Base-by-base conservation (phyloP, 352 stramenopile genomes). In the Elongisporangium prolatum region DNA sequence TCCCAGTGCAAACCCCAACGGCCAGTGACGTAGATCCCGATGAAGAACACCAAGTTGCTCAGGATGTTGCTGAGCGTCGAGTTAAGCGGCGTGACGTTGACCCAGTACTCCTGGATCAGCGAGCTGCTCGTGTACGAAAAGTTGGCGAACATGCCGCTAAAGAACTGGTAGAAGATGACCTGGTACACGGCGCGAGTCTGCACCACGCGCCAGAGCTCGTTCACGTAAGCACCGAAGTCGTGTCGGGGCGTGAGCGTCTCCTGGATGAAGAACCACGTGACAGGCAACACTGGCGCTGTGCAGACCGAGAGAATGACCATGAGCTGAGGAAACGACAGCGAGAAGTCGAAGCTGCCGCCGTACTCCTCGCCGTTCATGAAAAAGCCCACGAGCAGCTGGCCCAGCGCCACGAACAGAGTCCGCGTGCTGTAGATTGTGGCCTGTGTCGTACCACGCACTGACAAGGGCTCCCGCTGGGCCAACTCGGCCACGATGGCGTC, bases 321-420 rank as follows among this genome's bases (percentile, higher is more conserved):
- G 1, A 86, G 56, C 20, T 65, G 21, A 21, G 68, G 69, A 40
- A 85, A 81, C 37, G 48, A 64, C 2, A 89, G 55, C 22, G 66
- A 66, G 28, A 72, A 82, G 55, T 69, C 56, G 49, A 81, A 89
- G 14, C 50, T 57, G 9, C 79, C 79, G 18, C 75, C 75, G 54
- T 89, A 89, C 16, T 73, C 57, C 21, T 50, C 28, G 16, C 69
- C 72, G 67, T 89, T 92, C 52, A 92, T 79, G 28, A 56, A 64
- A 56, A 86, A 83, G 4, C 66, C 76, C 3, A 71, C 55, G 7
- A 84, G 50, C 11, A 82, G 40, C n/a, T 78, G 63, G 5, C 68
- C 68, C 7, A 88, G 9, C 9, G 63, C 52, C 7, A 51, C 53
- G 2, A 58, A 51, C 1, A 64, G 44, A 17, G 70, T 76, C 1